Evolutionary conservation across 2,329 filamentous ascomycete species (phyloP).

Genomic region (Cordyceps pruinosa): DNA sequence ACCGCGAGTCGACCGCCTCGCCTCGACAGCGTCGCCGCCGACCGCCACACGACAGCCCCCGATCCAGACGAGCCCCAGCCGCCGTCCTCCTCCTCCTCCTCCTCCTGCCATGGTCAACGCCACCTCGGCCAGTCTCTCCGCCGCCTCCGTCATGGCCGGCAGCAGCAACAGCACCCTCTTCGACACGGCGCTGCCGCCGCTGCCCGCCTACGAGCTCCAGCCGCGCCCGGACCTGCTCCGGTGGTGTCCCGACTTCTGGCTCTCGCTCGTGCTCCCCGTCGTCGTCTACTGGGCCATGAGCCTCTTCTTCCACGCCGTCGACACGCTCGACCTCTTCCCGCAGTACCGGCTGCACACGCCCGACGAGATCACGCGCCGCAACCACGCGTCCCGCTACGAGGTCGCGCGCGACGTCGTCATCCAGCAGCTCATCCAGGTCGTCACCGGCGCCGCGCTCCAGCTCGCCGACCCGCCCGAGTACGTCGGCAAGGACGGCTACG

Average conservation of each 20-base stretch:
- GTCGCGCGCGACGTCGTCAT: constrained; percentile 86
- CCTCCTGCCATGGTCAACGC: constrained; percentile 34
- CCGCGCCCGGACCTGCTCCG: constrained; percentile 66
- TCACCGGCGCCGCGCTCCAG: constrained; percentile 60
- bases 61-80: neutral
- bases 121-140: constrained; percentile 23
- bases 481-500: constrained; percentile 72
- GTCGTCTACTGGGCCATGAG: constrained; percentile 85
- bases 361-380: constrained; percentile 79
- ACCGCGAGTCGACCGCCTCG: too few species aligned
- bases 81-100: too few species aligned
- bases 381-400: constrained; percentile 77
- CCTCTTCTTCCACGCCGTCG: constrained; percentile 78
- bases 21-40: too few species aligned
- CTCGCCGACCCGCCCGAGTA: constrained; percentile 67
- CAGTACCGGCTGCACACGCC: constrained; percentile 93
- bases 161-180: constrained; percentile 47
- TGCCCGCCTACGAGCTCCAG: constrained; percentile 71
- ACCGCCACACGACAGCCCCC: neutral
- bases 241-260: constrained; percentile 72
- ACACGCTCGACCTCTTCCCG: constrained; percentile 77
- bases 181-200: constrained; percentile 62
- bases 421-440: constrained; percentile 84
- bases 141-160: constrained; percentile 38
- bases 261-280: constrained; percentile 70